phyloP scores from a whole-genome alignment of 2,329 filamentous ascomycete genomes.

The Myriosclerotinia curreyana region DNA sequence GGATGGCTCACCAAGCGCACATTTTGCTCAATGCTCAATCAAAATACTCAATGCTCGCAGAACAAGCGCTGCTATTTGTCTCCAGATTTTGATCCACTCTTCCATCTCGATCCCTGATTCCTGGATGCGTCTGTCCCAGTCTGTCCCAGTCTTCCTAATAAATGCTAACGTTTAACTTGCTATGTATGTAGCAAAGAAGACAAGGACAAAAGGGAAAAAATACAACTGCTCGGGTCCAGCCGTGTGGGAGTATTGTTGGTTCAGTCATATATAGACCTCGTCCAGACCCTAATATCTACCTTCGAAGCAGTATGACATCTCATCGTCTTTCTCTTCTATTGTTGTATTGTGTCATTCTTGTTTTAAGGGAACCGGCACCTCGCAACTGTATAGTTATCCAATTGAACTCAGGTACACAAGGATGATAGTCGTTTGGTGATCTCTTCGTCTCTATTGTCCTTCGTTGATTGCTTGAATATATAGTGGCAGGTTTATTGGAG shows the following conservation, averaged over 20 bases:
- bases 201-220: conserved; percentile 25
- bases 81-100: conserved; percentile 30
- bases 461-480: conserved; percentile 28
- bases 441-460: conserved; percentile 30
- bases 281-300: conserved; percentile 28
- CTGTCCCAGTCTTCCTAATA: conserved; percentile 22
- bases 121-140: conserved; percentile 25
- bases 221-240: conserved; percentile 36
- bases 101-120: conserved; percentile 30
- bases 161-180: conserved; percentile 32
- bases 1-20: conserved; percentile 22
- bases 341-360: conserved; percentile 24
- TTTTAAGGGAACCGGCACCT: conserved; percentile 28
- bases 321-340: conserved; percentile 27
- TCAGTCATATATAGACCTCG: conserved; percentile 33
- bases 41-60: conserved; percentile 24
- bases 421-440: conserved; percentile 33
- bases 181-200: conserved; percentile 22
- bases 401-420: conserved; percentile 30
- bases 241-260: conserved; percentile 27
- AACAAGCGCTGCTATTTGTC: conserved; percentile 23
- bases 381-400: conserved; percentile 34
- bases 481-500: conserved; percentile 17
- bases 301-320: conserved; percentile 32
- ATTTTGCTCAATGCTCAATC: conserved; percentile 24